These are phyloP conservation scores for Amniculicola lignicola DNA, from an alignment of 495 filamentous ascomycete genomes.

Conservation along the genomic window DNA sequence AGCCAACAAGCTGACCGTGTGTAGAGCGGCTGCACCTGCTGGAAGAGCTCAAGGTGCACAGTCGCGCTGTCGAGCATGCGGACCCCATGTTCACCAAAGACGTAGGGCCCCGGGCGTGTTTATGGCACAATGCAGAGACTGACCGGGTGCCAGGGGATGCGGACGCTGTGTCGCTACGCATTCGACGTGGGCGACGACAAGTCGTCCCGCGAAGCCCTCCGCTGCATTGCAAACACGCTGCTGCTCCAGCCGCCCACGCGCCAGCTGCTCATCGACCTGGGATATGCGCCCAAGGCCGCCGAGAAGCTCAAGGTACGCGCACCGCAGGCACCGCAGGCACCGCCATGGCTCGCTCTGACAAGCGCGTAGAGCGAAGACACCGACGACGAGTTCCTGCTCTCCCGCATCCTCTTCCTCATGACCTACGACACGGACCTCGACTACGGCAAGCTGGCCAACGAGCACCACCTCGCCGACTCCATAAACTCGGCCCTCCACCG, in stretches of 20 bases:
- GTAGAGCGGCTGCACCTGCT: constrained; percentile 46
- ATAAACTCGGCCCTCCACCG: constrained; percentile 59
- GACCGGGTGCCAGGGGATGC: constrained; percentile 61
- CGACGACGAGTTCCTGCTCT: constrained; percentile 85
- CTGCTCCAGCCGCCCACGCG: constrained; percentile 68
- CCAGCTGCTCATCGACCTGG: constrained; percentile 78
- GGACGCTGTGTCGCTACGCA: constrained; percentile 66
- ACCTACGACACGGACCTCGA: constrained; percentile 78
- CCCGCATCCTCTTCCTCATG: constrained; percentile 77
- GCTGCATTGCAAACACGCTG: constrained; percentile 84
- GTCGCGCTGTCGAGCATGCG: constrained; percentile 65
- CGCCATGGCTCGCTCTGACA: constrained; percentile 1
- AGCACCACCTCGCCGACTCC: constrained; percentile 66
- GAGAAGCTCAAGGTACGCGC: constrained; percentile 60
- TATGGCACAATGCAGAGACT: neutral
- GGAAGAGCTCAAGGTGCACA: constrained; percentile 73
- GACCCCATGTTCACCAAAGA: constrained; percentile 77
- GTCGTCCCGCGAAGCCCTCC: constrained; percentile 72
- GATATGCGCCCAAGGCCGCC: constrained; percentile 66
- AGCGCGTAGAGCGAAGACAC: constrained; percentile 57
- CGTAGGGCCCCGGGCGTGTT: constrained; percentile 46
- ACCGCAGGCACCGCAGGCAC: neutral
- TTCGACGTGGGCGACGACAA: constrained; percentile 58
- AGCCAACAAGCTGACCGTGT: neutral
- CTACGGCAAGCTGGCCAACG: constrained; percentile 64